Evolutionary conservation across 2,329 filamentous ascomycete species (phyloP).

Genomic region (Anthostomella pinea): DNA sequence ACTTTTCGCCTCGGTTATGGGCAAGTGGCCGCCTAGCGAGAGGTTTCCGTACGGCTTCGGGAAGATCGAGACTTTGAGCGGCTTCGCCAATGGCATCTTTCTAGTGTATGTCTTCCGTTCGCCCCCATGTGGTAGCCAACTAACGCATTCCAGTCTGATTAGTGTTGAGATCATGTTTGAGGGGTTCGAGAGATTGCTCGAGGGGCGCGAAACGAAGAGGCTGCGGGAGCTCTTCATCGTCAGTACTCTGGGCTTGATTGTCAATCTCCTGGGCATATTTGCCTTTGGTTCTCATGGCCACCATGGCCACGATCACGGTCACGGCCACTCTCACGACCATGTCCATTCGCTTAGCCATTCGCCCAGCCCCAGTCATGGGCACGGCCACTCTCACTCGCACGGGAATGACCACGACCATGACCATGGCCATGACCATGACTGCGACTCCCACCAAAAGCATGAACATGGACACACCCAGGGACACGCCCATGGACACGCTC

Average conservation of each 20-base stretch:
- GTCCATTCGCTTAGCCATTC: slow-evolving; percentile 34
- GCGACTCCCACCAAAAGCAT: slow-evolving; percentile 40
- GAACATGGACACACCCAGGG: slow-evolving; percentile 36
- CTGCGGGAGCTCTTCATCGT: slow-evolving; percentile 86
- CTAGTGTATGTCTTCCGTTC: no score
- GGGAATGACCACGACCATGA: slow-evolving; percentile 33
- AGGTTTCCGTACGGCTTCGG: slow-evolving; percentile 93
- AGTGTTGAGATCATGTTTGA: slow-evolving; percentile 96
- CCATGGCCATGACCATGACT: slow-evolving; percentile 39
- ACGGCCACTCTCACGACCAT: slow-evolving; percentile 29
- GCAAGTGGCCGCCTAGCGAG: slow-evolving; percentile 90
- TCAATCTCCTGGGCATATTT: slow-evolving; percentile 90
- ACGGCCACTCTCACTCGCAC: slow-evolving; percentile 41
- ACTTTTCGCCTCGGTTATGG: slow-evolving; percentile 86
- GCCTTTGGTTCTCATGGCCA: slow-evolving; percentile 69
- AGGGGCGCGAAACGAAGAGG: slow-evolving; percentile 79
- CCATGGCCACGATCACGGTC: slow-evolving; percentile 43
- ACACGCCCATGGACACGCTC: slow-evolving; percentile 35
- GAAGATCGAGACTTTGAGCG: slow-evolving; percentile 93
- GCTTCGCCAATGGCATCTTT: slow-evolving; percentile 94
- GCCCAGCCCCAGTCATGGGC: slow-evolving; percentile 32
- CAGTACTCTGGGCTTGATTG: slow-evolving; percentile 78
- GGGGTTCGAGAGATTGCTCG: slow-evolving; percentile 81
- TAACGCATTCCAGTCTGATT: slow-evolving; percentile 62
- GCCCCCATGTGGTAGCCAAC: no score